Conservation (phyloP, 2,329 filamentous ascomycete genomes). For the Pleomassaria siparia region DNA sequence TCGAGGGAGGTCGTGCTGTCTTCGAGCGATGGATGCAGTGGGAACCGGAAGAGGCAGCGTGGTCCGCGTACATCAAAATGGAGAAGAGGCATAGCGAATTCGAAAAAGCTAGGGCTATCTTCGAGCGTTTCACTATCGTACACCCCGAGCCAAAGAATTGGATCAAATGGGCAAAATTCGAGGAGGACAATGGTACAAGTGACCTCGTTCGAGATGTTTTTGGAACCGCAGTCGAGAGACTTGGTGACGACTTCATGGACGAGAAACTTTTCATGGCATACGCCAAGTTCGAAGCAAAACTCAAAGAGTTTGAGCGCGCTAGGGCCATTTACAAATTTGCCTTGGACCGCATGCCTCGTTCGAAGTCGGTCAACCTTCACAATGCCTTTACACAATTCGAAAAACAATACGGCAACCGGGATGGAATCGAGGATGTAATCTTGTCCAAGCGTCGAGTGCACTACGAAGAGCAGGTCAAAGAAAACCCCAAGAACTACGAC, state of each 20-base stretch:
- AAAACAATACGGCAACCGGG: conserved; percentile 92
- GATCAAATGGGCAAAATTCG: conserved; percentile 98
- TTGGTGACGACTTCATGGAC: conserved; percentile 94
- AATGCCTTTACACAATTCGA: conserved; percentile 97
- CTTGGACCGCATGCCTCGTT: conserved; percentile 85
- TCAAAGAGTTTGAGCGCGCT: conserved; percentile 93
- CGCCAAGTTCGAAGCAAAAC: conserved; percentile 88
- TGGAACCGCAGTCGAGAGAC: conserved; percentile 79
- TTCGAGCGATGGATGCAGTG: conserved; percentile 99
- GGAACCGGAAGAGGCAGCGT: conserved; percentile 95
- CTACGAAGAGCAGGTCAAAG: conserved; percentile 91
- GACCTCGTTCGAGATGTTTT: conserved; percentile 92
- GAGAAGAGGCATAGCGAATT: conserved; percentile 95
- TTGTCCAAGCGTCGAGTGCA: conserved; percentile 89
- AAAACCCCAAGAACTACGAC: conserved; percentile 96
- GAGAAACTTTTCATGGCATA: conserved; percentile 95
- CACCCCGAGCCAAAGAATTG: conserved; percentile 95
- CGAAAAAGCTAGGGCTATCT: conserved; percentile 86
- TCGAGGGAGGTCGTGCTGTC: conserved; percentile 86
- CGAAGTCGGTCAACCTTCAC: conserved; percentile 80
- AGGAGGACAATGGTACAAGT: conserved; percentile 91
- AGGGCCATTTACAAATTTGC: conserved; percentile 97
- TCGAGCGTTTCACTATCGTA: conserved; percentile 84
- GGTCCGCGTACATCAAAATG: conserved; percentile 94
- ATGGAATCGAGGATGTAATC: conserved; percentile 94